Base-by-base conservation (phyloP, 495 filamentous ascomycete genomes). In the Penicillium odoratum region DNA sequence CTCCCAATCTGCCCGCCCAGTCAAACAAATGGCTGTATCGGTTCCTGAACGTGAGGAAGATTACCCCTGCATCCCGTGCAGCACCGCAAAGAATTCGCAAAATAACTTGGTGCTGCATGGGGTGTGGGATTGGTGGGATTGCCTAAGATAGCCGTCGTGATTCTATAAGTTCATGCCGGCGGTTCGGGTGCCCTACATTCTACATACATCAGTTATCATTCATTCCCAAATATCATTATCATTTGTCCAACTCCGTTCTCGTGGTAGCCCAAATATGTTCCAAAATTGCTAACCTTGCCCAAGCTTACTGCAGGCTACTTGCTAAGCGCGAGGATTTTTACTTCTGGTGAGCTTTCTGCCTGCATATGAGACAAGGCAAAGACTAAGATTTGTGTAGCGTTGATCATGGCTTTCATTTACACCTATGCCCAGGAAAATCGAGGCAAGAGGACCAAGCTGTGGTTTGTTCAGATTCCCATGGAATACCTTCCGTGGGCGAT, bases 41-140 rank as follows among this genome's bases (percentile, higher is more conserved):
- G 91, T 96, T 96, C 92, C 92, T 96, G 89, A 83, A 91, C 87
- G 77, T 81, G 92, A 96, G 93, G 93, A 82, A 97, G 90, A 97
- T 88, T 81, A 87, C 88, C 91, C 89, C 85, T 87, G 83, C 84
- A 84, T 81, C 82, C 76, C 81, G 78, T 74, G 70, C 82, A 82
- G 82, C 72, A 60, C 79, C 84, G 80, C 74, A 86, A 30, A 48
- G 26, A 85, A 89, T 92, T 91, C 87, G 87, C 89, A 90, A 69
- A 85, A 83, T 84, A 40, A 40, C 68, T 67, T 74, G 85, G 87
- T 82, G 69, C 78, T 85, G 80, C 78, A 78, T 78, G 84, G 80
- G 84, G 84, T 90, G 88, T 82, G 80, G 86, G 88, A 79, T 88
- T 89, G 91, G 90, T 95, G 91, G 92, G 89, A 92, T 78, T 78